Evolutionary conservation across 768 basidiomycete genomes (phyloP).

Genomic region (Heimioporus sp.): DNA sequence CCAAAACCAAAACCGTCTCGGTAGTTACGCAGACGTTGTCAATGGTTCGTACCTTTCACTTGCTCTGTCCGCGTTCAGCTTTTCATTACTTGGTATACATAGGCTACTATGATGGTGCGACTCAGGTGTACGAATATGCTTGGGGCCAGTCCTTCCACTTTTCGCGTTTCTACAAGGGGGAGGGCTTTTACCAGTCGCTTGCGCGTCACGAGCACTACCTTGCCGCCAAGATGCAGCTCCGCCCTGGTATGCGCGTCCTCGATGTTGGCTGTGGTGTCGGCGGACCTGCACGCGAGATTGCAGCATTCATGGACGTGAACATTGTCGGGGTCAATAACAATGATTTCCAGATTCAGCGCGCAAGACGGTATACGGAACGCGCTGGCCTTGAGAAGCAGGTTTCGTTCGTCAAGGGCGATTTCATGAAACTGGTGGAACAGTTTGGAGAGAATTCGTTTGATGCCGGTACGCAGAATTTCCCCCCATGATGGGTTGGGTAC

Average conservation of each 20-base stretch:
- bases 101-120: slow-evolving; percentile 98
- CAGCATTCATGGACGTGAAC: slow-evolving; percentile 80
- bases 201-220: slow-evolving; percentile 99
- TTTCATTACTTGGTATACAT: background rate
- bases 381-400: slow-evolving; percentile 77
- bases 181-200: slow-evolving; percentile 62
- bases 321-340: slow-evolving; percentile 95
- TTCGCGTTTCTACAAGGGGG: slow-evolving; percentile 94
- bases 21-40: slow-evolving; percentile 88
- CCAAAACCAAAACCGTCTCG: slow-evolving; percentile 71
- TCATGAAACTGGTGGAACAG: slow-evolving; percentile 89
- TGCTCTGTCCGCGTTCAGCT: background rate
- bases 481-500: background rate
- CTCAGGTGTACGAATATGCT: slow-evolving; percentile 92
- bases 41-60: slow-evolving; percentile 57
- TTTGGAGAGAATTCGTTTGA: slow-evolving; percentile 95
- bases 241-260: slow-evolving; percentile 91
- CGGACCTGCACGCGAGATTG: slow-evolving; percentile 95
- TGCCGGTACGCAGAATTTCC: slow-evolving; percentile 59
- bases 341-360: slow-evolving; percentile 90
- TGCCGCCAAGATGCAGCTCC: slow-evolving; percentile 77
- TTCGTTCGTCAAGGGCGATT: slow-evolving; percentile 88
- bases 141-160: slow-evolving; percentile 95
- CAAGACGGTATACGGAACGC: slow-evolving; percentile 73
- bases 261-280: slow-evolving; percentile 99